These are phyloP conservation scores for Hypoxylon perforatum DNA, from an alignment of 495 filamentous ascomycete species.

Conservation along the genomic window DNA sequence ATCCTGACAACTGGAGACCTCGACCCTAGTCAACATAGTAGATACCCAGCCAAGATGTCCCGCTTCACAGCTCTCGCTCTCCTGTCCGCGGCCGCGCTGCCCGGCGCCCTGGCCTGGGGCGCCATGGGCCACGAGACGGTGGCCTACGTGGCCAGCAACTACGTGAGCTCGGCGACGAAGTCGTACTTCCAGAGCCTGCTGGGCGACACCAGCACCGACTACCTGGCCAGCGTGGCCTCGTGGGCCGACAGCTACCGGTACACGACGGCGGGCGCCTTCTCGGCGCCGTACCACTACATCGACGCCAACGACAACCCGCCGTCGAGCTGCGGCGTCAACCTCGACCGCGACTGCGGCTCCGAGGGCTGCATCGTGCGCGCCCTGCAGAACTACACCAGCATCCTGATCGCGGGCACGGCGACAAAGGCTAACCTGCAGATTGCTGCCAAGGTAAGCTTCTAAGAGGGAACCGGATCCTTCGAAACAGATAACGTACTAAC, in stretches of 20 bases:
- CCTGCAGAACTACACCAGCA: conserved; percentile 68
- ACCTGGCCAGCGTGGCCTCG: conserved; percentile 68
- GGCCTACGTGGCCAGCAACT: conserved; percentile 65
- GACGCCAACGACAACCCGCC: conserved; percentile 73
- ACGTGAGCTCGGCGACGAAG: conserved; percentile 56
- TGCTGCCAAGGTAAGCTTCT: conserved; percentile 34
- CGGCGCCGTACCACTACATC: conserved; percentile 68
- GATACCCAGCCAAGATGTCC: conserved; percentile 27
- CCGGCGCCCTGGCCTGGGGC: conserved; percentile 44
- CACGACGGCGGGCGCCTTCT: conserved; percentile 64
- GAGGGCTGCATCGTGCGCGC: conserved; percentile 70
- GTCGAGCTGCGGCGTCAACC: conserved; percentile 67
- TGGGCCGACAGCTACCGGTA: conserved; percentile 71
- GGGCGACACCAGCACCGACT: conserved; percentile 60
- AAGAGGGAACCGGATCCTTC: background rate
- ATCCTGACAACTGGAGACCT: background rate
- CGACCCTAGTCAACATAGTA: background rate
- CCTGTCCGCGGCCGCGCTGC: conserved; percentile 33
- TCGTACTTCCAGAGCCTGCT: conserved; percentile 61
- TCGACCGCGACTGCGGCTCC: conserved; percentile 66
- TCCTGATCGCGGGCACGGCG: conserved; percentile 33
- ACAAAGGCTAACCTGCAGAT: conserved; percentile 39
- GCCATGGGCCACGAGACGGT: conserved; percentile 69
- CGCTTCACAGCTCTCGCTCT: conserved; percentile 33
- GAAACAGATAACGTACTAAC: background rate